Evolutionary conservation across 23 red algal genomes (phyloP), one percentile per base, ranked within the genome.

Genomic region (Gracilaria caudata): DNA sequence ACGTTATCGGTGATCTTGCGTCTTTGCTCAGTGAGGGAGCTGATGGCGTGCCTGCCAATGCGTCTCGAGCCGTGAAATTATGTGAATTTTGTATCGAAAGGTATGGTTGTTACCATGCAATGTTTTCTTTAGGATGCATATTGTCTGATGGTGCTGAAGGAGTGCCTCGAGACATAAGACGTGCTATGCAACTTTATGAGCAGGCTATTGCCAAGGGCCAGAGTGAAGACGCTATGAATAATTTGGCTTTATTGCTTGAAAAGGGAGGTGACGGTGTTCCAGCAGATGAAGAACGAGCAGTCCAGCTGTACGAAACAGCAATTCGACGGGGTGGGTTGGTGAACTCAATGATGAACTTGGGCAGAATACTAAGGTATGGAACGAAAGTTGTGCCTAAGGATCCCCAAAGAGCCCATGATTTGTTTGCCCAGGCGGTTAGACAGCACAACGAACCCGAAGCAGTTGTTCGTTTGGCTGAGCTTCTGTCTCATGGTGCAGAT

Each of bases 21-120:
- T 25, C 46, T 40, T 74, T 87, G 49, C 47, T 87, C 47, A 30
- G 13, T 34, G 83, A 87, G 36, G 83, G 83, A 24, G 51, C 28
- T 6, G 44, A 58, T 3, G 83, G 56, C 38, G 46, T 87, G 32
- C 64, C 61, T 7, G 39, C 59, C 38, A 47, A 87, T 60, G 17
- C 10, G 37, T 29, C 25, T 37, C 36, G 83, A n/a, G 83, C 83
- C 2, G 83, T 87, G 19, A 9, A 70, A 45, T 38, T 87, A 29
- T 87, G 71, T 49, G 83, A 87, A 23, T 68, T 47, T 9, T 64
- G 63, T 11, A 87, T 87, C 41, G 70, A 73, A 36, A 36, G 17
- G 29, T 30, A 66, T 16, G 29, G 13, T 66, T 66, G 61, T 30
- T 36, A 66, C 36, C 61, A 66, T 45, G 80, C 34, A 20, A 61